Evolutionary conservation across 441 rosid species (phyloP), one percentile per base, ranked within the genome.

Genomic region (Biscutella auriculata): DNA sequence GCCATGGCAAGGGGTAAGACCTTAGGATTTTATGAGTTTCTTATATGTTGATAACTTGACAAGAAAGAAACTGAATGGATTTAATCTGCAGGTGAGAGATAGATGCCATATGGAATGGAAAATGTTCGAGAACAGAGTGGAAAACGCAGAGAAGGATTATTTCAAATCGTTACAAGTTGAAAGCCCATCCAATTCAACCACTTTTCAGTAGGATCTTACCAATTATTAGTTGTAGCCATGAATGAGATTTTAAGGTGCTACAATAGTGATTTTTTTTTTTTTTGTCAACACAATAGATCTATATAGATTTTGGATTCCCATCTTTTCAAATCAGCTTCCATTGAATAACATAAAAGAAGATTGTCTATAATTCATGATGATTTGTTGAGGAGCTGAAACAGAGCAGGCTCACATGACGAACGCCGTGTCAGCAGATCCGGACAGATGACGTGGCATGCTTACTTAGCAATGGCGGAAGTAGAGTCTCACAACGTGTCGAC

Each of bases 31-130:
- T n/a, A n/a, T n/a, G n/a, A n/a, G n/a, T n/a, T n/a, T n/a, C n/a
- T n/a, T n/a, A n/a, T n/a, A n/a, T n/a, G n/a, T n/a, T n/a, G n/a
- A n/a, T n/a, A n/a, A n/a, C n/a, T 45, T 67, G 67, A 46, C 2
- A 32, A 25, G 58, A n/a, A 60, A 47, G 67, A 13, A 54, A 53
- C 53, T 13, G 14, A 4, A 28, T 61, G 26, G 34, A 29, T 19
- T 29, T 48, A 3, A 40, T 9, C 5, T 51, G 27, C 82, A 87
- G 97, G 99, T 94, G 63, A 85, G 85, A 68, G 94, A 85, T 57
- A 82, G 99, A 68, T 94, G 99, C 54, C 77, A 75, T 60, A 75
- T 70, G 71, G 99, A 94, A 63, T 94, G 97, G 97, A 75, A 77
- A 1, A 78, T 87, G 75, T 90, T 90, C 57, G 85, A 80, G 67